Percentiles rank a stretch among this genome's conserved stretches.
Conservation (phyloP, 192 early-diverging fungal species). For the Coemansia furcata region DNA sequence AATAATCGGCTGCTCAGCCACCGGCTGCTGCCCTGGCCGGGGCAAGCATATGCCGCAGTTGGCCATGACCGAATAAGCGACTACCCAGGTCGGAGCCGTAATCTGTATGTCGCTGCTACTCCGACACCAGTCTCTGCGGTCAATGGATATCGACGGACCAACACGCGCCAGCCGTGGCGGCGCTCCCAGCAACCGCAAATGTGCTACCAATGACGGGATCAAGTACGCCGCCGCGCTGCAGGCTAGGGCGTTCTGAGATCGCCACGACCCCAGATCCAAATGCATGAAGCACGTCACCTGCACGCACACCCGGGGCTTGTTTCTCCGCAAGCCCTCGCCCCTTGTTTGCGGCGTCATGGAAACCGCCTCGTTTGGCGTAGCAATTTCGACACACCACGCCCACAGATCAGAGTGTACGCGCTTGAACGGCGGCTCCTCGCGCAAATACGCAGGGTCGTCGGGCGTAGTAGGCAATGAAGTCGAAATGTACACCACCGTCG, state of each 20-base stretch:
- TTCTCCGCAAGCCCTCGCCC: conserved; percentile 2
- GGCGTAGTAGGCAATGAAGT: conserved; percentile 37
- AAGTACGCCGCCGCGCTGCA: conserved; percentile 40
- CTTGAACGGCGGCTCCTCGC: conserved; percentile 16
- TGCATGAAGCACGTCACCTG: conserved; percentile 50
- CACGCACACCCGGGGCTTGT: conserved; percentile 33
- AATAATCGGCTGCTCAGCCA: conserved; percentile 14
- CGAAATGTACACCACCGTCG: conserved; percentile 45
- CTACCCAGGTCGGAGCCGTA: conserved; percentile 9
- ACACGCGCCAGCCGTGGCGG: conserved; percentile 44
- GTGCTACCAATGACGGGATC: conserved; percentile 45
- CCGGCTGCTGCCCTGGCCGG: background rate
- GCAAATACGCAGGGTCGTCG: conserved; percentile 46
- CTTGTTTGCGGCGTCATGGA: background rate
- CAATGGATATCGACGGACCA: conserved; percentile 31
- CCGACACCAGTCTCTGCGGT: conserved; percentile 34
- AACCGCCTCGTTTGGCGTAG: conserved; percentile 33
- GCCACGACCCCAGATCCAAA: conserved; percentile 45
- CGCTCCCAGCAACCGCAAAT: conserved; percentile 38
- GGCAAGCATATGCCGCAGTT: background rate
- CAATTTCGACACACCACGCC: conserved; percentile 53
- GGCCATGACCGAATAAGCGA: conserved; percentile 19
- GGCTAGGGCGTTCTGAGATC: conserved; percentile 32
- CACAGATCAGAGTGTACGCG: conserved; percentile 36
- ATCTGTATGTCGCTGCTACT: background rate